Percentiles rank a stretch among this genome's conserved stretches.
phyloP scores from a whole-genome alignment of 345 rosid species.

The Toxicodendron radicans region DNA sequence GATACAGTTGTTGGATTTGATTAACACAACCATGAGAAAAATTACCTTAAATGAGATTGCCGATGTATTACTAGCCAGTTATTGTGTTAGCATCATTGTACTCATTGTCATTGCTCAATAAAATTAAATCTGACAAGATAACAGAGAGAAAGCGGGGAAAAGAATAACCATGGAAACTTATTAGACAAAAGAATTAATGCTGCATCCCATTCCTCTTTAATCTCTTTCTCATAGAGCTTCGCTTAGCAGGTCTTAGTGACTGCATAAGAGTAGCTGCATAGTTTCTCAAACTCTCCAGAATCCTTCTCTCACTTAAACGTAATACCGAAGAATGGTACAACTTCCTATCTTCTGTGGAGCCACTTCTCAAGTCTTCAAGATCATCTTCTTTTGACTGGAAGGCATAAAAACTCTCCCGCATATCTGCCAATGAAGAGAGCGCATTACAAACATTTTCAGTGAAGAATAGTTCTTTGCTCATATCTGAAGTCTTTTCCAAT shows the following conservation, averaged over 20 bases:
- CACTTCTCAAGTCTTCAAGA: slow-evolving; percentile 36
- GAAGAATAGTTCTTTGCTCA: slow-evolving; percentile 42
- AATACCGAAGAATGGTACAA: slow-evolving; percentile 55
- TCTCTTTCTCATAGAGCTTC: slow-evolving; percentile 28
- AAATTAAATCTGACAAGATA: neutral
- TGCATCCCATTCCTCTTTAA: slow-evolving; percentile 15
- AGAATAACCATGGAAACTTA: neutral
- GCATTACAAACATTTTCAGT: slow-evolving; percentile 64
- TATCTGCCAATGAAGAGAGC: slow-evolving; percentile 59
- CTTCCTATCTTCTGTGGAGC: slow-evolving; percentile 50
- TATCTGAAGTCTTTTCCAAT: slow-evolving; percentile 34
- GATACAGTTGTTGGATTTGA: neutral
- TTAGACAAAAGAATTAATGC: neutral
- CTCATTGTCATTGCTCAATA: neutral
- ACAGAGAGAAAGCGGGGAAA: neutral
- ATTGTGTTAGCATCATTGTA: neutral
- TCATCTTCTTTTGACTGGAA: slow-evolving; percentile 46
- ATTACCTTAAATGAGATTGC: neutral
- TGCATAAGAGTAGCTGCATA: slow-evolving; percentile 24
- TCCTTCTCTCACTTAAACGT: slow-evolving; percentile 71
- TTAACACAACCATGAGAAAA: too few relatives aligned
- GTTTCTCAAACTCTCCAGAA: slow-evolving; percentile 63
- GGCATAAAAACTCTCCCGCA: slow-evolving; percentile 65
- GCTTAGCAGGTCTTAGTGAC: slow-evolving; percentile 1
- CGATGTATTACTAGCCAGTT: neutral